These are phyloP conservation scores for Chenopodium quinoa DNA, from an alignment of 148 eudicot species.

Conservation along the genomic window DNA sequence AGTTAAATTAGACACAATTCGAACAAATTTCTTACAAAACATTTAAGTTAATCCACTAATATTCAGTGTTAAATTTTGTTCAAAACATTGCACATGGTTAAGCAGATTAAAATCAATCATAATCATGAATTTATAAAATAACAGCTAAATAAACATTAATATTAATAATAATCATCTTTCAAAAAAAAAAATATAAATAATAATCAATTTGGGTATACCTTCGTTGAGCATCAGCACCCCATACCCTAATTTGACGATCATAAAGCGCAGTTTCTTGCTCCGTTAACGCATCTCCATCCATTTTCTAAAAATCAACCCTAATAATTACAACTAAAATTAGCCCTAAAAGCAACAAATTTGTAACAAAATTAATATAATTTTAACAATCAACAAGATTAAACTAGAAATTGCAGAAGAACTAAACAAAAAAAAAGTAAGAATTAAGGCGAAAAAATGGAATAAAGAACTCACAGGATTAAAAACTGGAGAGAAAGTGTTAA, in stretches of 20 bases:
- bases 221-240: constrained; percentile 98
- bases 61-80: background rate
- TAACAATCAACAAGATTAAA: no score
- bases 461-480: background rate
- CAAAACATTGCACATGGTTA: background rate
- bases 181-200: no score
- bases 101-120: background rate
- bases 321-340: background rate
- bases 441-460: background rate
- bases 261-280: constrained; percentile 98
- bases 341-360: background rate
- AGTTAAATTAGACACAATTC: background rate
- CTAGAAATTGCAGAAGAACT: no score
- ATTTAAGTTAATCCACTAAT: background rate
- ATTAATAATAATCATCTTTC: no score
- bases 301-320: constrained; percentile 6
- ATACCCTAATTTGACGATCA: constrained; percentile 98
- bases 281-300: constrained; percentile 80
- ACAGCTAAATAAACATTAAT: background rate
- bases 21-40: background rate
- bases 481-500: background rate
- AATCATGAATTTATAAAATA: background rate
- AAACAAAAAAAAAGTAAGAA: no score
- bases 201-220: constrained; percentile 36
- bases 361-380: no score